Conservation (phyloP, 768 basidiomycete species). For the Amanita rimosa region DNA sequence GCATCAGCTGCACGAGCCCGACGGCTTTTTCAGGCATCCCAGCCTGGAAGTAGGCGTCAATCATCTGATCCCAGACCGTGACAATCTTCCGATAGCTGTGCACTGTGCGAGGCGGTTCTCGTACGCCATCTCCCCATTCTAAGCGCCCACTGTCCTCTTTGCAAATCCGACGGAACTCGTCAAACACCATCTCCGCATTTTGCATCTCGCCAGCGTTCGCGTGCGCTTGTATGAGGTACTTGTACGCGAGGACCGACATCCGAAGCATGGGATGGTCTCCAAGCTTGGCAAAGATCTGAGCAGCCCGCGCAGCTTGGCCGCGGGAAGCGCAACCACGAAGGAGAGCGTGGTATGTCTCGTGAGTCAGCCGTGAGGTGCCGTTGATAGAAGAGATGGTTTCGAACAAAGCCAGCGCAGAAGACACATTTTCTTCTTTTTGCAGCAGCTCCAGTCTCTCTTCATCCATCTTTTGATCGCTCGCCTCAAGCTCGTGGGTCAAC, state of each 20-base stretch:
- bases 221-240: slow-evolving; percentile 48
- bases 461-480: slow-evolving; percentile 15
- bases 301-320: slow-evolving; percentile 45
- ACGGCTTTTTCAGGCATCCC: slow-evolving; percentile 55
- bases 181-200: slow-evolving; percentile 47
- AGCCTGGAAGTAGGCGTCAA: slow-evolving; percentile 58
- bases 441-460: slow-evolving; percentile 31
- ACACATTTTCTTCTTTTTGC: slow-evolving; percentile 56
- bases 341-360: slow-evolving; percentile 37
- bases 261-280: slow-evolving; percentile 29
- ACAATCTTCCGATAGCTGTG: neutral
- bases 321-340: slow-evolving; percentile 52
- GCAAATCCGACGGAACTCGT: slow-evolving; percentile 39
- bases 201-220: slow-evolving; percentile 36
- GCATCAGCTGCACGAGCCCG: slow-evolving; percentile 59
- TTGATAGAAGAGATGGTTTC: slow-evolving; percentile 30
- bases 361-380: slow-evolving; percentile 20
- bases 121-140: neutral
- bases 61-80: slow-evolving; percentile 64
- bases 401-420: slow-evolving; percentile 64
- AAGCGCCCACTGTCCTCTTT: neutral
- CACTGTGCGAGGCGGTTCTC: neutral
- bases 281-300: slow-evolving; percentile 53
- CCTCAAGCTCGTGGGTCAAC: slow-evolving; percentile 13
- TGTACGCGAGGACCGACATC: slow-evolving; percentile 30